Base-by-base conservation (phyloP, 352 stramenopile genomes). In the Globisporangium canariense region DNA sequence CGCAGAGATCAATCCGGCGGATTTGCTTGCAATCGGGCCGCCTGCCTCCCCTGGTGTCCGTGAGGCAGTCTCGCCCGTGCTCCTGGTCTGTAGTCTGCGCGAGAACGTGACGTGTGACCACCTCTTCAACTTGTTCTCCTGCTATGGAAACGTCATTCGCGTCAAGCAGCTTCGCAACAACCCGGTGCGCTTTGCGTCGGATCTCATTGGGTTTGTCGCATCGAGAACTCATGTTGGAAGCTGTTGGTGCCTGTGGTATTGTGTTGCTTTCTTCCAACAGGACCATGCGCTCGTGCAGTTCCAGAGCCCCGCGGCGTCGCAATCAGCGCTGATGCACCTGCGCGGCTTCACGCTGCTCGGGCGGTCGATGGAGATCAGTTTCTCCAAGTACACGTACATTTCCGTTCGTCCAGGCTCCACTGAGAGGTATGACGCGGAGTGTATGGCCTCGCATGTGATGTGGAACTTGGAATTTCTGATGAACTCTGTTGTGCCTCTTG, bases 71-170 rank as follows among this genome's bases (percentile, higher is more conserved):
- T 86, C 79, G 25, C 76, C 77, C 2, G 79, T 89, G 30, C 67
- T 89, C 46, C 71, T 87, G 9, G 77, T 83, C 22, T 84, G 74
- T 69, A 89, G 85, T 49, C 56, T 89, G 14, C 71, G 71, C 34
- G 73, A 85, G 34, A 72, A 65, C 32, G 69, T 86, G 58, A 77
- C 78, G 18, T 89, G 80, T 64, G 78, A 89, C 54, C 68, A 85
- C 25, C 49, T 89, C 2, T 89, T 89, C 75, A 86, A 89, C 54
- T 60, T 89, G 16, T 89, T 89, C 34, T 89, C 80, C 20, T 89
- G 78, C 57, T 89, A 89, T 40, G 80, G 80, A 20, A 88, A 89
- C 66, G 77, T 89, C 6, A 62, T 69, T 10, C 80, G 78, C 38
- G 61, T 89, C 56, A 88, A 88, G 71, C 88, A 85, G 54, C 69